Base-by-base conservation (phyloP, 257 asterid species). In the Salvia miltiorrhiza region DNA sequence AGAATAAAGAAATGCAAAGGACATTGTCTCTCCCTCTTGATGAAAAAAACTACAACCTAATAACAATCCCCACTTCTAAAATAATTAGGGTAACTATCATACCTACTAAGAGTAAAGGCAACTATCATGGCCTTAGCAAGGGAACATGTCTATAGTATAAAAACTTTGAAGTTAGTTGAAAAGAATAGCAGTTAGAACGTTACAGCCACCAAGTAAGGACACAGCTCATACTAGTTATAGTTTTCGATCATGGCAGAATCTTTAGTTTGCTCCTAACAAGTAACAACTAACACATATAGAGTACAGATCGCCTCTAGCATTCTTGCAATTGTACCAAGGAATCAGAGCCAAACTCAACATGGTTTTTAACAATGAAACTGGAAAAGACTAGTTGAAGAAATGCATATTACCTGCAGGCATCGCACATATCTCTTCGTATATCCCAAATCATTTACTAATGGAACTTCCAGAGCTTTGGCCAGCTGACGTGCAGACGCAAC, bases 381-480 rank as follows among this genome's bases (percentile, higher is more conserved):
- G 52, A 39, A 35, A 53, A 39, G 57, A 48, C 19, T 7, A 52
- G 53, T 26, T 55, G 69, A 41, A 57, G 8, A 14, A 40, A 28
- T 35, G 73, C 24, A 55, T 45, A 74, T 68, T 70, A 94, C 99
- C 97, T 94, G 99, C 76, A 94, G 85, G 75, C 99, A 94, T 35
- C 99, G 87, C 48, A 94, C 97, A 2, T 88, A 94, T 91, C 99
- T 77, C 84, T 94, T 94, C 7, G 97, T 90, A 73, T 94, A 94
- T 67, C 99, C 99, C 80, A 94, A 83, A 81, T 94, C 99, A 71
- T 94, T 94, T 63, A 94, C 99, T 69, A 91, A 72, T 16, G 99
- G 99, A 45, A 87, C 95, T 86, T 94, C 99, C 91, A 90, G 83
- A 55, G 97, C 96, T 78, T 94, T 94, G 75, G 97, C 96, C 74